Conservation (phyloP, 208 protist species). For the Herpetomonas samuelpessoai region DNA sequence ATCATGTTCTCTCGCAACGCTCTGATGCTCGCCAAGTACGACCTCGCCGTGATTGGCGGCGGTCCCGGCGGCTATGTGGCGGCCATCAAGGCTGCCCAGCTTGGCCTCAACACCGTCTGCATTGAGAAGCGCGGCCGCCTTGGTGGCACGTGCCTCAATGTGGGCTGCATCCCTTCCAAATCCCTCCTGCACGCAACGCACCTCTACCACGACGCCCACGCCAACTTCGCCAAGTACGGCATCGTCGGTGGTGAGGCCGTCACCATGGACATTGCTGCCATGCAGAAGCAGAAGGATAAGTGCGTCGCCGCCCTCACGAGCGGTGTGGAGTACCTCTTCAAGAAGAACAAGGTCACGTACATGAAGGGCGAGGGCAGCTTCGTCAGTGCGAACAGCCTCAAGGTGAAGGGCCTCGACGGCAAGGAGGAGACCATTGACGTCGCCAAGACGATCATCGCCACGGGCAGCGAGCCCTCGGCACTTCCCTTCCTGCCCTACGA, state of each 20-base stretch:
- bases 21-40: slow-evolving; percentile 67
- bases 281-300: slow-evolving; percentile 97
- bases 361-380: slow-evolving; percentile 94
- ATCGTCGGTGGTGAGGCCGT: slow-evolving; percentile 82
- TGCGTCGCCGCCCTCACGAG: slow-evolving; percentile 93
- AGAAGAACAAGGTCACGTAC: slow-evolving; percentile 99
- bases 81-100: slow-evolving; percentile 99
- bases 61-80: slow-evolving; percentile 99
- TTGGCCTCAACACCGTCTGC: slow-evolving; percentile 98
- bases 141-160: slow-evolving; percentile 99
- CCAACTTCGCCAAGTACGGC: slow-evolving; percentile 93
- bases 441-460: slow-evolving; percentile 99
- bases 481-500: slow-evolving; percentile 96
- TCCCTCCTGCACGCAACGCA: slow-evolving; percentile 98
- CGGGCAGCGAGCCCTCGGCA: slow-evolving; percentile 95
- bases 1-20: slow-evolving; percentile 66
- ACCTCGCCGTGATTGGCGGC: slow-evolving; percentile 99
- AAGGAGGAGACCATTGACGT: slow-evolving; percentile 87
- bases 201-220: slow-evolving; percentile 95
- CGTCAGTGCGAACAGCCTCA: slow-evolving; percentile 50
- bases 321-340: slow-evolving; percentile 99
- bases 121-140: slow-evolving; percentile 98
- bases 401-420: slow-evolving; percentile 90
- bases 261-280: slow-evolving; percentile 92
- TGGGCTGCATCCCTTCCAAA: slow-evolving; percentile 99